Evolutionary conservation across 2,329 filamentous ascomycete genomes (phyloP).

Genomic region (Trematosphaeria pertusa): DNA sequence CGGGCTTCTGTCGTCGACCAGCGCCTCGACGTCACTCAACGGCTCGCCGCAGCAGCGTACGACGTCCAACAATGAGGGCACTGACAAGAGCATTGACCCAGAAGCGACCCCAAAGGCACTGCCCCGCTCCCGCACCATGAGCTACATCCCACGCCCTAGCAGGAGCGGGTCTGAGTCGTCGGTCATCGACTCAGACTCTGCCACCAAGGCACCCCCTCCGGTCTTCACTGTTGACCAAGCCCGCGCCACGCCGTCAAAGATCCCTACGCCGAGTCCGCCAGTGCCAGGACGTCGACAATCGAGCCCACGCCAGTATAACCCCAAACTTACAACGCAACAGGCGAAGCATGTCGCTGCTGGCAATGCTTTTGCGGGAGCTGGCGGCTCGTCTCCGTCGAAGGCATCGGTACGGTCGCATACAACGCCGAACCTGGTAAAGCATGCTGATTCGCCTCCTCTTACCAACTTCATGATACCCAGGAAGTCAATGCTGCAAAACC

Average conservation of each 20-base stretch:
- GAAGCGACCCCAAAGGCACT: conserved; percentile 28
- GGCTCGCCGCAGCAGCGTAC: conserved; percentile 1
- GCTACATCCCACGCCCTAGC: conserved; percentile 39
- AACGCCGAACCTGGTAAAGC: conserved; percentile 36
- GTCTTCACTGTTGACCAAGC: conserved; percentile 11
- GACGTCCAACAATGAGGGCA: background rate
- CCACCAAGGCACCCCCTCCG: conserved; percentile 5
- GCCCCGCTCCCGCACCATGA: conserved; percentile 40
- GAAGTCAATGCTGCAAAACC: conserved; percentile 20
- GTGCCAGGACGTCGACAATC: conserved; percentile 21
- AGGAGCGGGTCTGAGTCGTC: conserved; percentile 18
- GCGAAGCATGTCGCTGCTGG: conserved; percentile 26
- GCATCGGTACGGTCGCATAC: conserved; percentile 35
- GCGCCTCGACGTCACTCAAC: conserved; percentile 6
- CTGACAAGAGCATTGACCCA: conserved; percentile 8
- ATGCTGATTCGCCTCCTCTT: conserved; percentile 14
- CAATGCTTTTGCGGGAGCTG: conserved; percentile 17
- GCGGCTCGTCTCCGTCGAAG: conserved; percentile 19
- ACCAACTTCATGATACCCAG: conserved; percentile 25
- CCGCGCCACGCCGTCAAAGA: conserved; percentile 27
- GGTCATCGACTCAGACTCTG: conserved; percentile 7
- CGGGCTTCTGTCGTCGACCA: conserved; percentile 16
- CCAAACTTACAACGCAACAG: conserved; percentile 20
- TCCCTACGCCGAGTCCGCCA: conserved; percentile 38
- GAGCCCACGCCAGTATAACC: conserved; percentile 37